Base-by-base conservation (phyloP, 2,329 filamentous ascomycete genomes). In the Xylaria multiplex region DNA sequence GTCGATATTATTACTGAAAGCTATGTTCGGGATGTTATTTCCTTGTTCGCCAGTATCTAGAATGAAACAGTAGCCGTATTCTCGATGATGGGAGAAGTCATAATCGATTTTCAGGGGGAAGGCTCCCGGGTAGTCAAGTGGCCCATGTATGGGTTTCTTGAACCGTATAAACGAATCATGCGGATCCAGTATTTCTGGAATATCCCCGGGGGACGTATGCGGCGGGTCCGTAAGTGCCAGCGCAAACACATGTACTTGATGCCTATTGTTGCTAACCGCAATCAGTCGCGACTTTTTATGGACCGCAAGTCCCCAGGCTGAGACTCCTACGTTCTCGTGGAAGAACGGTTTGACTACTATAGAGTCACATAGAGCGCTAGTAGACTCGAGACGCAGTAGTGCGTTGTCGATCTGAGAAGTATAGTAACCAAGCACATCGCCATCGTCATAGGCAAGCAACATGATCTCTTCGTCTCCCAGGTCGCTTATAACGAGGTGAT, bases 291-390 rank as follows among this genome's bases (percentile, higher is more conserved):
- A 93, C 68, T 89, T 82, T 67, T 88, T 85, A 77, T 98, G 95
- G 11, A 97, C 85, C 7, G 93, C 91, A 54, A 97, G 79, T 0
- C 95, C 96, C 96, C 96, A 99, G 2, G 94, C 95, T 66, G 92
- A 95, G 27, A 80, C 81, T 1, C 87, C 87, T 2, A 97, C 93
- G 75, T 91, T 93, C 43, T 91, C 86, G 65, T 88, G 87, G 64
- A 97, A 92, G 74, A 97, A 92, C 76, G 75, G 63, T 74, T 72
- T 46, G 32, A 68, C 68, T 50, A 27, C 64, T 49, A 22, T 63
- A 46, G 45, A 37, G 22, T 53, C 43, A 8, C 24, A 2, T 32
- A 11, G 30, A 24, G 55, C 55, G 13, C 81, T 79, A 35, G 77
- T 80, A 14, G 52, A 53, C 57, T 74, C 72, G 7, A 64, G 64